Base-by-base conservation (phyloP, 768 basidiomycete genomes). In the Tulasnella sp. region DNA sequence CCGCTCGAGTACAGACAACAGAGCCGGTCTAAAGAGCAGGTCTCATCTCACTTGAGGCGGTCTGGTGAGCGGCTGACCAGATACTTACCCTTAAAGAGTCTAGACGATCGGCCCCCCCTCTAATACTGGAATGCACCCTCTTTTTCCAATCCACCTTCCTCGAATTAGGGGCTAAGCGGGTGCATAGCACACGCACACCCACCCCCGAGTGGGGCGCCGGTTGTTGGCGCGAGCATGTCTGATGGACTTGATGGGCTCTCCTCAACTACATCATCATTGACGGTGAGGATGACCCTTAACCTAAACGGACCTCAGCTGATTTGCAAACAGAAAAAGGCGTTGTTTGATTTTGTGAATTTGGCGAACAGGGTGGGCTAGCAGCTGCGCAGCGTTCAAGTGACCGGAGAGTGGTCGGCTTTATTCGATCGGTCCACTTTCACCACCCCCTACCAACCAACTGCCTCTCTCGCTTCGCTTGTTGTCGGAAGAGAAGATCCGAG, bases 21-120 rank as follows among this genome's bases (percentile, higher is more conserved):
- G 52, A 24, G 52, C 24, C 3, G n/a, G 24, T 52, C 52, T 52
- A 52, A 52, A 52, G 52, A n/a, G 21, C 24, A 21, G n/a, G 21
- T n/a, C 52, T 52, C 52, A 52, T 10, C 52, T 68, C 62, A 68
- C 62, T 68, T 68, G 62, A 68, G 62, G 4, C 62, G 24, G 27
- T 31, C 62, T 68, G 62, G 62, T 68, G 62, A 68, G 62, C 62
- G 36, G 36, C 34, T 68, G 62, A 68, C 62, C 62, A 68, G 62
- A 68, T 31, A 36, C 31, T 68, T 68, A 36, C 62, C 62, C 62
- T 68, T 27, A 68, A 68, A 27, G 62, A 68, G 62, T 68, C 62
- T 68, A 68, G 62, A 36, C 62, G 62, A 68, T 68, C 62, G 31
- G 31, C 27, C 62, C 62, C 18, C 21, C 31, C 62, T 68, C 62